A percentile compares a stretch with the other conserved stretches of the same genome.
Evolutionary conservation across 257 asterid species (phyloP).

Genomic region (Verbena officinalis): DNA sequence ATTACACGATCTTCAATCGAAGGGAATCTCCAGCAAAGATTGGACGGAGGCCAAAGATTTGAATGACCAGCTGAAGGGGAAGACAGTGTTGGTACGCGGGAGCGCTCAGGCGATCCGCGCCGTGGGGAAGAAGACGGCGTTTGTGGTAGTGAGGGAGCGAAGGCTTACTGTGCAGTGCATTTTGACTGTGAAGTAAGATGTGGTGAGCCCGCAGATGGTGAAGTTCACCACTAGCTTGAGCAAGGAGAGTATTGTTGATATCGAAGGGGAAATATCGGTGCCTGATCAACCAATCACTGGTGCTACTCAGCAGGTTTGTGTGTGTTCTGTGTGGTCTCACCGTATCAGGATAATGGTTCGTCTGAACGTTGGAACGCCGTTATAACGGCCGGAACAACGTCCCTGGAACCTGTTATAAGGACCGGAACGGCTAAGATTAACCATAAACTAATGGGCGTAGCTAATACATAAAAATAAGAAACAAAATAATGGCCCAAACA

Average conservation of each 20-base stretch:
- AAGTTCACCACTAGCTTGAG: slow-evolving; percentile 67
- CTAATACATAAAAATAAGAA: background rate
- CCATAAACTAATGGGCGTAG: background rate
- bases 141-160: slow-evolving; percentile 70
- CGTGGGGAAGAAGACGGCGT: slow-evolving; percentile 77
- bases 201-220: slow-evolving; percentile 80
- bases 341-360: no score
- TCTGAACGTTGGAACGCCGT: no score
- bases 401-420: no score
- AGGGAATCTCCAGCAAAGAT: slow-evolving; percentile 57
- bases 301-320: slow-evolving; percentile 75
- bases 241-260: slow-evolving; percentile 70
- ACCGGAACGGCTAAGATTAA: no score
- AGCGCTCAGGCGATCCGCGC: slow-evolving; percentile 73
- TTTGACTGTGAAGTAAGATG: slow-evolving; percentile 55
- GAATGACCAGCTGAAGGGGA: slow-evolving; percentile 48
- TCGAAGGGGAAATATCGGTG: slow-evolving; percentile 73
- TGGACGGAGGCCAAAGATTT: slow-evolving; percentile 71
- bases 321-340: background rate
- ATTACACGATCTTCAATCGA: slow-evolving; percentile 68
- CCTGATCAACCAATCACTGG: slow-evolving; percentile 68
- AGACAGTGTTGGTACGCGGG: slow-evolving; percentile 62
- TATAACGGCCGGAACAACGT: no score
- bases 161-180: slow-evolving; percentile 89
- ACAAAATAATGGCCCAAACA: no score